Evolutionary conservation across 805 yeast genomes (phyloP).

Genomic region (Kodamaea leandrae): DNA sequence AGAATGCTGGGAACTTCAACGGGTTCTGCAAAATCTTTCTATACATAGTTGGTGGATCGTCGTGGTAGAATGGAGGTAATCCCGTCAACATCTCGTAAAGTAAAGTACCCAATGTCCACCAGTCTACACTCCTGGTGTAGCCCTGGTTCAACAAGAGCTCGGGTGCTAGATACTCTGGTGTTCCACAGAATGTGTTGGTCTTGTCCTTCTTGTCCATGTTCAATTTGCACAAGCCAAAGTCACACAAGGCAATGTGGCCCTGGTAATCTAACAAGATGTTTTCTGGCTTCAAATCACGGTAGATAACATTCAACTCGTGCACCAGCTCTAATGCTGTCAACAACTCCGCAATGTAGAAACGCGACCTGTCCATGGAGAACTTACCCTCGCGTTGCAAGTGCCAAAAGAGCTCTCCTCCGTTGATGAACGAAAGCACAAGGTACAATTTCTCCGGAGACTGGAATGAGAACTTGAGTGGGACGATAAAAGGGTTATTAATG

Average conservation of each 20-base stretch:
- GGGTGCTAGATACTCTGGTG: conserved; percentile 97
- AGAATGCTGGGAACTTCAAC: conserved; percentile 79
- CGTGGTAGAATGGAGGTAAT: conserved; percentile 95
- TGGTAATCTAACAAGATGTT: conserved; percentile 91
- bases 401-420: conserved; percentile 95
- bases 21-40: conserved; percentile 89
- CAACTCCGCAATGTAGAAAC: conserved; percentile 93
- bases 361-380: conserved; percentile 82
- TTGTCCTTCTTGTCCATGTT: conserved; percentile 90
- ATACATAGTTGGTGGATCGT: conserved; percentile 90
- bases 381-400: conserved; percentile 90
- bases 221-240: conserved; percentile 93
- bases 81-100: conserved; percentile 96
- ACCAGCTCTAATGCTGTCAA: conserved; percentile 89
- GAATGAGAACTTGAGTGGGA: conserved; percentile 92
- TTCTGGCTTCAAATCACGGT: conserved; percentile 95
- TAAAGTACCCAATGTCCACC: conserved; percentile 97
- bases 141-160: conserved; percentile 90
- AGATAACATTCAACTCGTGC: conserved; percentile 88
- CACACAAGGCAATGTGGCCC: conserved; percentile 97
- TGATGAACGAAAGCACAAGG: conserved; percentile 85
- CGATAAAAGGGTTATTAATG: conserved; percentile 92
- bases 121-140: conserved; percentile 92
- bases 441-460: conserved; percentile 96
- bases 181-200: conserved; percentile 93